These are phyloP conservation scores for Nyctanthes arbortristis DNA, from an alignment of 257 asterid species.

Conservation along the genomic window DNA sequence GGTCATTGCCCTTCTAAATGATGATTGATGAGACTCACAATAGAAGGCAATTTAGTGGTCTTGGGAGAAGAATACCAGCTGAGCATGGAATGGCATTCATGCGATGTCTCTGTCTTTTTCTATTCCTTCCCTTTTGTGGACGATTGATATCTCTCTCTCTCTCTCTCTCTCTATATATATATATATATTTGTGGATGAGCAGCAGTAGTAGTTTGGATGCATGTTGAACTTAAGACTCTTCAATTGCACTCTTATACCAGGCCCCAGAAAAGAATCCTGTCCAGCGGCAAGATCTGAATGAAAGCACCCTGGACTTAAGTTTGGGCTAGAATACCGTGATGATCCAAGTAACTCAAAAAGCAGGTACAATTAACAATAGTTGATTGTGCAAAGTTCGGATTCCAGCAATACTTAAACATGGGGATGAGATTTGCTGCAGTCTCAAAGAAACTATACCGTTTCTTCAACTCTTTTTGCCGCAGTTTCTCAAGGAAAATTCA, in stretches of 20 bases:
- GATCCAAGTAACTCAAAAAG: slow-evolving; percentile 32
- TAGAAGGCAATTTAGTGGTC: neutral
- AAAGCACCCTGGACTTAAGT: slow-evolving; percentile 51
- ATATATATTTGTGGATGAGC: neutral
- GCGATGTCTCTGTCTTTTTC: no score
- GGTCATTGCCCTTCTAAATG: neutral
- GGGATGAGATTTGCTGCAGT: neutral
- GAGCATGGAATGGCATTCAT: no score
- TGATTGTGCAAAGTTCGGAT: slow-evolving; percentile 16
- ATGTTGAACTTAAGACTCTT: neutral
- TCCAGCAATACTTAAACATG: neutral
- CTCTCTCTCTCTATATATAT: no score
- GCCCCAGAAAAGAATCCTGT: slow-evolving; percentile 25
- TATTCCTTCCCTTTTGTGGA: no score
- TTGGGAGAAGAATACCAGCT: no score
- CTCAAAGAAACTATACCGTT: neutral
- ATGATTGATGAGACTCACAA: neutral
- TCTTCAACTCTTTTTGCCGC: neutral
- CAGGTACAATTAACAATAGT: slow-evolving; percentile 30
- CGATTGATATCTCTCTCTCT: no score
- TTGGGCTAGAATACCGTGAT: slow-evolving; percentile 48
- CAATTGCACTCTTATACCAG: slow-evolving; percentile 25
- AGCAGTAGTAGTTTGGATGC: neutral
- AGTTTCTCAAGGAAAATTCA: neutral
- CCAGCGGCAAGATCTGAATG: slow-evolving; percentile 49